Evolutionary conservation across 2,329 filamentous ascomycete species (phyloP).

Genomic region (Cladosporium sp.): DNA sequence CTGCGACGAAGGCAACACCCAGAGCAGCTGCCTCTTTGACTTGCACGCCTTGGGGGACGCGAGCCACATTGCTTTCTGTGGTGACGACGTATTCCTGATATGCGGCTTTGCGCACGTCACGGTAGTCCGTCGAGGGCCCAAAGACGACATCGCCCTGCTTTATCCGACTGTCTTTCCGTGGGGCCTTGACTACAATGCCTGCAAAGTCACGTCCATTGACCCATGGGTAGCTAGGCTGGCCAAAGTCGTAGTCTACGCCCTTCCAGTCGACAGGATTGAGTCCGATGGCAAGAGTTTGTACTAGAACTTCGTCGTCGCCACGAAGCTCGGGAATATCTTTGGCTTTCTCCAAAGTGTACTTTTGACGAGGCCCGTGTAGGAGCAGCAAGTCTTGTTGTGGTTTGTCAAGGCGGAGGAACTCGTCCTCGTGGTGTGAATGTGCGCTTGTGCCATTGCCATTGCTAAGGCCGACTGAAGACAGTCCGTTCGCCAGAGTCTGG

Average conservation of each 20-base stretch:
- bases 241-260: constrained; percentile 65
- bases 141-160: constrained; percentile 55
- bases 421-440: constrained; percentile 18
- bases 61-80: constrained; percentile 60
- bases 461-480: background rate
- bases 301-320: constrained; percentile 53
- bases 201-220: constrained; percentile 67
- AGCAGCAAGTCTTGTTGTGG: constrained; percentile 33
- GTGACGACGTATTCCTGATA: constrained; percentile 68
- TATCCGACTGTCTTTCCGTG: constrained; percentile 45
- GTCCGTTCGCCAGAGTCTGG: background rate
- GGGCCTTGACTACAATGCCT: constrained; percentile 55
- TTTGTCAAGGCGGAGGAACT: constrained; percentile 28
- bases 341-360: constrained; percentile 30
- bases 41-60: constrained; percentile 53
- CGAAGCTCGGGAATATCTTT: constrained; percentile 29
- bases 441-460: constrained; percentile 6
- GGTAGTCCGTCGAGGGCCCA: constrained; percentile 70
- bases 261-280: constrained; percentile 77
- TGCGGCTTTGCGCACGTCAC: constrained; percentile 66
- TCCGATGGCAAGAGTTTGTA: constrained; percentile 62
- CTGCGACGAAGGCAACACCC: constrained; percentile 69
- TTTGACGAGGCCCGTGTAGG: constrained; percentile 32
- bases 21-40: constrained; percentile 58
- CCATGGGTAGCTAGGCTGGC: constrained; percentile 63